Base-by-base conservation (phyloP, 2,329 filamentous ascomycete genomes). In the Ceratocystis lukuohia region DNA sequence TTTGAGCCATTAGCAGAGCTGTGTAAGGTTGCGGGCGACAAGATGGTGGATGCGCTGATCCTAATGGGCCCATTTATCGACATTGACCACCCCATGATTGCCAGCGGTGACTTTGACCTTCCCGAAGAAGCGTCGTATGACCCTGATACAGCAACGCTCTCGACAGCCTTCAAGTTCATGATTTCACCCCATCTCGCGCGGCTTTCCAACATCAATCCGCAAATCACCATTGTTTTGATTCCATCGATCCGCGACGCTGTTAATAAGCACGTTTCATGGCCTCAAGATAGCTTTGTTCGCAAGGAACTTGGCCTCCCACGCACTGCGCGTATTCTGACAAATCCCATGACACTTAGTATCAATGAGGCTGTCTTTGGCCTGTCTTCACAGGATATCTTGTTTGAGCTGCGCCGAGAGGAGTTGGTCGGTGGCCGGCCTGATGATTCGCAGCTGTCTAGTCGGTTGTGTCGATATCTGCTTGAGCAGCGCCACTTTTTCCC, bases 401-500 rank as follows among this genome's bases (percentile, higher is more conserved):
- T 85, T 69, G 91, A 96, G 75, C 77, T 96, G 64, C 82, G 87
- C n/a, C 79, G 82, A 30, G 87, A 93, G 71, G 91, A 96, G 74
- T 73, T 84, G 6, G 28, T 66, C 3, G 61, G 67, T 15, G 64
- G 64, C 50, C 56, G 57, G 5, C 63, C 59, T 15, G 20, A 41
- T 10, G 59, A 62, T 33, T 8, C 59, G 0, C 85, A 89, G 70
- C 71, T 89, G 30, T 79, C 93, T 71, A 84, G 86, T 17, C 79
- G 93, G n/a, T 76, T 92, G 61, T 84, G 88, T 5, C 82, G 85
- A 22, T 87, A 94, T 70, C 75, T 99, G 20, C 84, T 99, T 67
- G 88, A 96, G 75, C 94, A 97, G 76, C 80, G 92, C 5, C 91
- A 94, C 73, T 97, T 92, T 75, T 91, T 91, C 72, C 94, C 94